Evolutionary conservation across 2,329 filamentous ascomycete species (phyloP).

Genomic region (Epichloe gansuensis): DNA sequence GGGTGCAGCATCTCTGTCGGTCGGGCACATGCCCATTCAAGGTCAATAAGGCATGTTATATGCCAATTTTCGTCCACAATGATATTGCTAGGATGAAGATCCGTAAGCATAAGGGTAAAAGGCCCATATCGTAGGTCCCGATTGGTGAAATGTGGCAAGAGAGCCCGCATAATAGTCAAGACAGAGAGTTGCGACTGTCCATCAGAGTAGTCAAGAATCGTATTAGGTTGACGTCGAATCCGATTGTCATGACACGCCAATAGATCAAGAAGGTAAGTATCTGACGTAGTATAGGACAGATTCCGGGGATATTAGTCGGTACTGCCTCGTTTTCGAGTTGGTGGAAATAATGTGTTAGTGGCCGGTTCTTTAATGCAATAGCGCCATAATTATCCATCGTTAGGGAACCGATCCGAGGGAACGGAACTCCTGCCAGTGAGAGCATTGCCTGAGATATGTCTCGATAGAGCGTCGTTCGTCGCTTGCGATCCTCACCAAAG

Average conservation of each 20-base stretch:
- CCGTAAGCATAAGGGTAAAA: slow-evolving; percentile 18
- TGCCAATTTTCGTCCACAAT: slow-evolving; percentile 25
- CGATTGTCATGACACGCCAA: neutral
- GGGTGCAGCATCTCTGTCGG: neutral
- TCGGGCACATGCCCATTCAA: slow-evolving; percentile 16
- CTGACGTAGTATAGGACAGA: neutral
- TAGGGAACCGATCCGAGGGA: neutral
- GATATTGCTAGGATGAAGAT: slow-evolving; percentile 23
- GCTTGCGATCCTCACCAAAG: neutral
- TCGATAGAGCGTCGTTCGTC: neutral
- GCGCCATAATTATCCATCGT: neutral
- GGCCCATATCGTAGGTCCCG: slow-evolving; percentile 10
- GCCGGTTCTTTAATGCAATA: neutral
- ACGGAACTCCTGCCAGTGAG: neutral
- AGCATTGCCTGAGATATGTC: neutral
- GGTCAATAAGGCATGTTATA: slow-evolving; percentile 20
- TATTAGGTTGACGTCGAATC: neutral
- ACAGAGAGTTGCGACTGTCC: neutral
- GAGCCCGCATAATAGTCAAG: neutral
- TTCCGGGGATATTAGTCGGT: neutral
- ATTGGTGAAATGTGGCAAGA: neutral
- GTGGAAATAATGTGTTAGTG: neutral
- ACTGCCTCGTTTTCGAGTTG: neutral
- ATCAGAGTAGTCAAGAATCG: neutral
- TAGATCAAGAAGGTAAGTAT: neutral